phyloP scores from a whole-genome alignment of 202 grass and related monocot species.

The Dendrocalamus latiflorus region DNA sequence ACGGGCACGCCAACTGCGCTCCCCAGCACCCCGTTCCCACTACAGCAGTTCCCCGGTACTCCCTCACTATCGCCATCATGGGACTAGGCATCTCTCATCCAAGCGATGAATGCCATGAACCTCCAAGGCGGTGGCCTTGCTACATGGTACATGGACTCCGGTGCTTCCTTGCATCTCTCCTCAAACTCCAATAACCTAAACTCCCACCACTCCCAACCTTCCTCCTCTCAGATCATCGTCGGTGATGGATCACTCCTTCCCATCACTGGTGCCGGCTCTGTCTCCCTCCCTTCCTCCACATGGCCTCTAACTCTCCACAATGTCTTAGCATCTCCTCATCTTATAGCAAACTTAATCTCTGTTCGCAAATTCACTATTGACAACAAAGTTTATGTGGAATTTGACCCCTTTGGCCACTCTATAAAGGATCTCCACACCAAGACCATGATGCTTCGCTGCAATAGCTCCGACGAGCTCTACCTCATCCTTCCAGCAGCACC shows the following conservation, averaged over 20 bases:
- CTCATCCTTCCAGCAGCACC: no score
- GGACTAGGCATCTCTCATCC: not conserved
- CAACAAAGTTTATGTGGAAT: not conserved
- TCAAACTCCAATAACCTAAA: not conserved
- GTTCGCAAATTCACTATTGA: not conserved
- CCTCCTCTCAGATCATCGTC: not conserved
- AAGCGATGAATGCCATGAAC: not conserved
- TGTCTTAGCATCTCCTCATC: not conserved
- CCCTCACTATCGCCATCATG: not conserved
- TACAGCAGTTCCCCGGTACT: fast-evolving
- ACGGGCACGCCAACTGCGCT: fast-evolving
- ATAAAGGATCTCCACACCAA: not conserved
- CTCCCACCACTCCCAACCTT: not conserved
- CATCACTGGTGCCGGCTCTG: no score
- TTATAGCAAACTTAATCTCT: not conserved
- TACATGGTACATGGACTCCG: not conserved
- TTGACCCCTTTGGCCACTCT: not conserved
- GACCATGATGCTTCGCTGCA: fast-evolving
- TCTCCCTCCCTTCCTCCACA: no score
- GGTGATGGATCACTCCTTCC: not conserved
- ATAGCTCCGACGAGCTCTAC: not conserved
- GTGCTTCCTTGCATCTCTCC: not conserved
- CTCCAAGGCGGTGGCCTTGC: fast-evolving
- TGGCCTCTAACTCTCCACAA: not conserved
- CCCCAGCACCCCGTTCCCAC: fast-evolving